Base-by-base conservation (phyloP, 495 filamentous ascomycete genomes). In the Aspergillus avenaceus region DNA sequence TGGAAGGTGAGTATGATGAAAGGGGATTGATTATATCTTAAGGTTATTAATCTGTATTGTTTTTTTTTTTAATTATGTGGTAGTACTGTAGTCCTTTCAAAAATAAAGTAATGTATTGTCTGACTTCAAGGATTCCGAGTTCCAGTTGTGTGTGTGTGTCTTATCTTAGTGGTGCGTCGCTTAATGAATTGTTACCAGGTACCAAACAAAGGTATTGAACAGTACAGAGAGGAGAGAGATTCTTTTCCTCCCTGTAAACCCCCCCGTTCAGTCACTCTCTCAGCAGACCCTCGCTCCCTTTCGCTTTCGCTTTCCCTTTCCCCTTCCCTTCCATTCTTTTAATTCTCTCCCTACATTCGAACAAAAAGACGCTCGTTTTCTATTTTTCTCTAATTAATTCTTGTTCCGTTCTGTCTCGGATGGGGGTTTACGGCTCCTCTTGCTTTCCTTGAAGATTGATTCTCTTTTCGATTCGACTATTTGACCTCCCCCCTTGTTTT, bases 361-460 rank as follows among this genome's bases (percentile, higher is more conserved):
- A 36, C 47, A 25, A 37, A 47, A 47, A 47, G 46, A 53, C 48
- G 42, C 53, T 32, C 31, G 27, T 43, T 46, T 26, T 16, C 23
- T 19, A 24, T 54, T 47, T 32, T 41, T 29, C n/a, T 1, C n/a
- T n/a, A n/a, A 9, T 29, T 1, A 11, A 34, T 32, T 46, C 43
- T 32, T 32, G 25, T 34, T 21, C 45, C 32, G 32, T 52, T 45
- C 48, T 44, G 18, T 47, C 41, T 49, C 32, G 12, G 21, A 41
- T 25, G 22, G 45, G 19, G 26, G 26, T 42, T 31, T 42, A n/a
- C n/a, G 14, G 6, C 16, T 41, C 47, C 45, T 37, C 19, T 47
- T 43, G 16, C 41, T 31, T 41, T 43, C 38, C 24, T 21, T 24
- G 14, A 4, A 27, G 23, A 43, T 34, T 22, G 16, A 38, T 38